Percentiles rank a stretch among this genome's conserved stretches.
phyloP scores from a whole-genome alignment of 345 rosid genomes.

The Zanthoxylum bungeanum region DNA sequence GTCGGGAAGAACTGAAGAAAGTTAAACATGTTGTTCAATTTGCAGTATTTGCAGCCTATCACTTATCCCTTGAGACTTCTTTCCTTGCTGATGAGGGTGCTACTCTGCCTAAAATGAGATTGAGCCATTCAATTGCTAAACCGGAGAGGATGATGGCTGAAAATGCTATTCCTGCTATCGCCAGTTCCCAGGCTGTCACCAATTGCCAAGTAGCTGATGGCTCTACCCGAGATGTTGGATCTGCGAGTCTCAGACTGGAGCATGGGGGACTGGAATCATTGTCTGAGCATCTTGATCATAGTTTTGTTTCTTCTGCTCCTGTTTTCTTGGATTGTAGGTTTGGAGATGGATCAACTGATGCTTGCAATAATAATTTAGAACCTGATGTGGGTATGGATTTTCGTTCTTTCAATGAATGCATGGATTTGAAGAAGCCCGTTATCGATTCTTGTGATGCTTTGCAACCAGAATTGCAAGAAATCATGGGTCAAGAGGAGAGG shows the following conservation, averaged over 20 bases:
- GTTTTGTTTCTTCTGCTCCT: constrained; percentile 27
- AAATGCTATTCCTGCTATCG: constrained; percentile 31
- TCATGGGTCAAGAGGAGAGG: constrained; percentile 33
- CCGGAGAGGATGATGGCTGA: constrained; percentile 44
- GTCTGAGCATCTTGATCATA: constrained; percentile 36
- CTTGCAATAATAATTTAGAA: constrained; percentile 28
- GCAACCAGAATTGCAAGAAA: constrained; percentile 33
- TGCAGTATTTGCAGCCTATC: constrained; percentile 98
- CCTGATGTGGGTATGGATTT: constrained; percentile 27
- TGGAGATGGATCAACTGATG: constrained; percentile 33
- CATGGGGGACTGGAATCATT: constrained; percentile 34
- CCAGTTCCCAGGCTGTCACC: constrained; percentile 28
- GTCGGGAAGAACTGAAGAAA: constrained; percentile 88
- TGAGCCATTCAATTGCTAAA: constrained; percentile 34
- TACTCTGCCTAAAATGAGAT: constrained; percentile 64
- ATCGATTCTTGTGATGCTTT: constrained; percentile 20
- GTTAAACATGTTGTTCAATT: constrained; percentile 84
- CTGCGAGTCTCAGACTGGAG: constrained; percentile 25
- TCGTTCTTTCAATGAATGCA: constrained; percentile 21
- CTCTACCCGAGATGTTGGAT: constrained; percentile 33
- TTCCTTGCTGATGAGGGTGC: constrained; percentile 99
- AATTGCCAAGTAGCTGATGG: constrained; percentile 27
- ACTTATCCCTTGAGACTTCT: constrained; percentile 88
- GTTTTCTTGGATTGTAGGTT: constrained; percentile 23
- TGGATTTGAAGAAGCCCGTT: constrained; percentile 25